These are phyloP conservation scores for Trichoderma citrinoviride DNA, from an alignment of 2,329 filamentous ascomycete genomes.

Conservation along the genomic window DNA sequence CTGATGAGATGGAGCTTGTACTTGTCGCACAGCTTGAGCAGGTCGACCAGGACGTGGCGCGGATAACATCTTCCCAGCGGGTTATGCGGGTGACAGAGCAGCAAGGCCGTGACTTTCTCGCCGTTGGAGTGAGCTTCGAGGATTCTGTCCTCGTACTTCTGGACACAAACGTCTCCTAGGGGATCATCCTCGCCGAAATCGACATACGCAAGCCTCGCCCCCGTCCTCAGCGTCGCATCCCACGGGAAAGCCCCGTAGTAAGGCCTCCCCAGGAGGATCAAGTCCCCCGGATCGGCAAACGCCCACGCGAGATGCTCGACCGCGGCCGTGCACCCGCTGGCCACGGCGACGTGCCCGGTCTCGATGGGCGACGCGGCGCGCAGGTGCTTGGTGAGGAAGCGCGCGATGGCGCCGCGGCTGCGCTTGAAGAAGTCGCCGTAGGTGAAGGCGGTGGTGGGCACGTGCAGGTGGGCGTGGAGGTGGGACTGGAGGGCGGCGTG, in stretches of 20 bases:
- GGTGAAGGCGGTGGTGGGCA: constrained; percentile 36
- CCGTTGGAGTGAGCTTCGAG: constrained; percentile 40
- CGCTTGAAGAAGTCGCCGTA: constrained; percentile 43
- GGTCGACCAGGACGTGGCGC: constrained; percentile 36
- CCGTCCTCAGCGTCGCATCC: constrained; percentile 45
- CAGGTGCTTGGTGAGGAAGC: constrained; percentile 39
- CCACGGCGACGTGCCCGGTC: constrained; percentile 37
- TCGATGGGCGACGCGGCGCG: constrained; percentile 31
- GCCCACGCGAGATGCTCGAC: constrained; percentile 43
- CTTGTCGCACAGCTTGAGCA: constrained; percentile 48
- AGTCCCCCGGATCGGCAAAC: constrained; percentile 40
- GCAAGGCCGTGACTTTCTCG: constrained; percentile 44
- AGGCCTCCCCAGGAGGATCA: constrained; percentile 42
- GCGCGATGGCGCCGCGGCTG: constrained; percentile 33
- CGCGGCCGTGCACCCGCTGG: constrained; percentile 42
- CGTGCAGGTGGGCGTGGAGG: constrained; percentile 39
- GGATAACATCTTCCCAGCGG: constrained; percentile 50
- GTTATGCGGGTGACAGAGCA: constrained; percentile 53
- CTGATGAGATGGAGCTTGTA: constrained; percentile 53
- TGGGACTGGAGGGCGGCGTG: constrained; percentile 44
- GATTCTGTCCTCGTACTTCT: constrained; percentile 45
- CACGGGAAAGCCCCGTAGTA: constrained; percentile 49
- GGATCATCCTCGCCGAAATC: constrained; percentile 45
- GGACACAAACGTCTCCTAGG: constrained; percentile 40
- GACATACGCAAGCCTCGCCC: constrained; percentile 43